Conservation (phyloP, 441 rosid species). For the Jatropha podagrica region DNA sequence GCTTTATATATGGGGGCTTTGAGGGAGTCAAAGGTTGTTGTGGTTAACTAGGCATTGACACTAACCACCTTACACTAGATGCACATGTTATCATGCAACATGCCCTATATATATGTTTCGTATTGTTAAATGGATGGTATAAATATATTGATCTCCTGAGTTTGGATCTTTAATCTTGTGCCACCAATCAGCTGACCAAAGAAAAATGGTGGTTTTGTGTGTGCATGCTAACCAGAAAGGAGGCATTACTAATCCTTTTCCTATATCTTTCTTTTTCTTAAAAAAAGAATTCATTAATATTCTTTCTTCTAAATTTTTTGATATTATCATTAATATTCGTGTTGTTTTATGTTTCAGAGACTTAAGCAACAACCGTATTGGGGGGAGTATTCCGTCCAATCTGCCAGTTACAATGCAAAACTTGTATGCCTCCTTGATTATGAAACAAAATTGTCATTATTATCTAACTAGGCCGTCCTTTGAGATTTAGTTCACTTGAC, state of each 20-base stretch:
- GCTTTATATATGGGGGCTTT: neutral
- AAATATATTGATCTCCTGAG: neutral
- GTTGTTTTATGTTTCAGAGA: conserved; percentile 51
- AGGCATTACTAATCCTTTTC: conserved; percentile 14
- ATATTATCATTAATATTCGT: conserved; percentile 17
- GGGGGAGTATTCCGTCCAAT: conserved; percentile 81
- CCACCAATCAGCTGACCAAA: neutral
- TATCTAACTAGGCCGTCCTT: neutral
- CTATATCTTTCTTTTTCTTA: neutral
- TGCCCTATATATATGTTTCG: neutral
- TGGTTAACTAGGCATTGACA: neutral
- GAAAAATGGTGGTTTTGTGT: neutral
- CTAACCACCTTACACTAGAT: neutral
- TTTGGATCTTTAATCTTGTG: neutral
- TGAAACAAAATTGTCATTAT: neutral
- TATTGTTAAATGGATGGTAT: conserved; percentile 2
- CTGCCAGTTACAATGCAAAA: conserved; percentile 71
- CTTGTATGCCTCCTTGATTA: conserved; percentile 50
- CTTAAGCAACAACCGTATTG: conserved; percentile 86
- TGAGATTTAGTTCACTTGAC: conserved; percentile 7
- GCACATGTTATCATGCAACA: neutral
- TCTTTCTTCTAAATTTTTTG: conserved; percentile 2
- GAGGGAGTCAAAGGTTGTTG: neutral
- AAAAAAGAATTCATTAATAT: neutral
- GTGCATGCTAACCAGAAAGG: conserved; percentile 4